These are phyloP conservation scores for Nakazawaea wyomingensis DNA, from an alignment of 805 yeast species.

Conservation along the genomic window DNA sequence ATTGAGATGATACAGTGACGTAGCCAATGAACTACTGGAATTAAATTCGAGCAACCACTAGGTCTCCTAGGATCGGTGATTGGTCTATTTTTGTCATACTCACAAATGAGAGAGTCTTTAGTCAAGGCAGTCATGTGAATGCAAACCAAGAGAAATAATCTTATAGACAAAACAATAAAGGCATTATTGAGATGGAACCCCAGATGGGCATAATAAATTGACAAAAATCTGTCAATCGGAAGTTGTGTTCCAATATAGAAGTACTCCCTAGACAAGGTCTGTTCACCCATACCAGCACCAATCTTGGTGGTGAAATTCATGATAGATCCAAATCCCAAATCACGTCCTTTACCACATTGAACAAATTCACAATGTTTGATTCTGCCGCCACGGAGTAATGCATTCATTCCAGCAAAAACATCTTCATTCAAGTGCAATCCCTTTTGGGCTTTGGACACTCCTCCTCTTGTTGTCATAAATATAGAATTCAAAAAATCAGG, in stretches of 20 bases:
- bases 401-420: constrained; percentile 83
- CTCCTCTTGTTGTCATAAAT: constrained; percentile 82
- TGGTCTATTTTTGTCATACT: constrained; percentile 52
- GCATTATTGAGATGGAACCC: constrained; percentile 81
- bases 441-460: constrained; percentile 80
- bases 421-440: constrained; percentile 82
- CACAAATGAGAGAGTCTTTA: constrained; percentile 56
- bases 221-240: constrained; percentile 71
- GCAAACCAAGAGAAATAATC: constrained; percentile 53
- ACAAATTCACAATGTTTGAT: constrained; percentile 79
- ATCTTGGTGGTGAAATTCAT: constrained; percentile 78
- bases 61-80: constrained; percentile 60
- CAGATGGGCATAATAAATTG: constrained; percentile 82
- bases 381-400: constrained; percentile 72
- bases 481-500: constrained; percentile 75
- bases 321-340: constrained; percentile 79
- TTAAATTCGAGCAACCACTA: constrained; percentile 62
- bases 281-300: constrained; percentile 92
- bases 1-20: constrained; percentile 69
- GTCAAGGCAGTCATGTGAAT: constrained; percentile 61
- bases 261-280: constrained; percentile 76
- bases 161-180: constrained; percentile 64
- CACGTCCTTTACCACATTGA: constrained; percentile 86
- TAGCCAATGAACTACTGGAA: constrained; percentile 70
- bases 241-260: constrained; percentile 73